Base-by-base conservation (phyloP, 257 asterid genomes). In the Linaria vulgaris region DNA sequence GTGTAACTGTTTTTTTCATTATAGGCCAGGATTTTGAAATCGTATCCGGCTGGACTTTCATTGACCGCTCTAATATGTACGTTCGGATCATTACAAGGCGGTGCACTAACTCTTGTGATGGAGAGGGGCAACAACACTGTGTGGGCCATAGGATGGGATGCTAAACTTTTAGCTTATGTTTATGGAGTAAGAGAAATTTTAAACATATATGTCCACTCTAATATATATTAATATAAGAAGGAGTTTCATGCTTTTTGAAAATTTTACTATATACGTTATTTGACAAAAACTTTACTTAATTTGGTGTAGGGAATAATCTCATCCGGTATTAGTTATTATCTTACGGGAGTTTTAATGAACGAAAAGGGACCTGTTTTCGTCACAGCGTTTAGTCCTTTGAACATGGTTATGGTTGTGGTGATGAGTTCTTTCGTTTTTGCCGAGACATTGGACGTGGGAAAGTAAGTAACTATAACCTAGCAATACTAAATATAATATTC, bases 31-130 rank as follows among this genome's bases (percentile, higher is more conserved):
- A 80, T 87, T 5, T 66, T 86, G 71, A 86, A 82, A 67, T 43
- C 87, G 4, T 88, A 84, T 59, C 84, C 86, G 5, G 85, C 90
- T 17, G 83, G 83, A 20, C 80, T 86, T 30, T 80, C 95, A 0
- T 83, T 88, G 6, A 79, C 90, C 1, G 63, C 82, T 5, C 43
- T 83, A 69, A 70, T 85, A 23, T 88, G 96, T 48, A 63, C 73
- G 52, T 41, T 74, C 12, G 96, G 94, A 23, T 73, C 90, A 14
- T 13, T 86, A 30, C 63, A 75, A 43, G 84, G 81, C 63, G 67
- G 75, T 20, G 74, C 70, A 23, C 73, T 84, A 14, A 82, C 96
- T 19, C 77, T 86, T 31, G 50, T 69, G 8, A 76, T 75, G 0
- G 84, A 88, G 76, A 76, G 78, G 59, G 72, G 71, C 25, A 80